phyloP scores from a whole-genome alignment of 257 asterid genomes.

The Primulina huaijiensis region DNA sequence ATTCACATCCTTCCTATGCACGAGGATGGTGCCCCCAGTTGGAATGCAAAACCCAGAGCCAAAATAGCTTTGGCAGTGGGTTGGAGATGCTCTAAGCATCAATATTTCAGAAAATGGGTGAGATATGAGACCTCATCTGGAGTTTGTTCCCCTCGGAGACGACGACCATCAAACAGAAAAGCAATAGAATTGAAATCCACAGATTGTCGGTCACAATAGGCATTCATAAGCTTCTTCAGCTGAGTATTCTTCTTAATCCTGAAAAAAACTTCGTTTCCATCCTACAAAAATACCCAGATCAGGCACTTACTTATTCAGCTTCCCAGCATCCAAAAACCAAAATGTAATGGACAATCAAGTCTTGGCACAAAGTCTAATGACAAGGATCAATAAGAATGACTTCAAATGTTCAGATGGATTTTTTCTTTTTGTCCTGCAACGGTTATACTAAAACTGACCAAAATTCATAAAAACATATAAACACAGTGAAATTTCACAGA shows the following conservation, averaged over 20 bases:
- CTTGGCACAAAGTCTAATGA: too few relatives aligned
- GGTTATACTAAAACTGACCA: background rate
- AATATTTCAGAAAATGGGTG: background rate
- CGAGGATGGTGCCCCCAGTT: too few relatives aligned
- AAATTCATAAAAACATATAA: too few relatives aligned
- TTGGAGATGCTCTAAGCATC: background rate
- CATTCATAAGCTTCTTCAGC: constrained; percentile 44
- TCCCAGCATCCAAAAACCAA: background rate
- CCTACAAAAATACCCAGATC: constrained; percentile 23
- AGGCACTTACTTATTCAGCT: background rate
- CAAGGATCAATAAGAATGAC: too few relatives aligned
- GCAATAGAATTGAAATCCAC: constrained; percentile 36
- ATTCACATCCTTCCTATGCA: too few relatives aligned
- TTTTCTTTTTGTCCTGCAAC: background rate
- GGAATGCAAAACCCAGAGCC: too few relatives aligned
- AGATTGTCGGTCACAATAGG: constrained; percentile 40
- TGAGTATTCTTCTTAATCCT: constrained; percentile 39
- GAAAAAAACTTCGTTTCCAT: constrained; percentile 41
- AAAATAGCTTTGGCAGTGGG: background rate
- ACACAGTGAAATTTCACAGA: background rate
- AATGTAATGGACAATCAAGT: background rate
- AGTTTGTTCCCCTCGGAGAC: constrained; percentile 35
- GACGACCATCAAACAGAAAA: constrained; percentile 42
- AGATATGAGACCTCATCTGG: constrained; percentile 37
- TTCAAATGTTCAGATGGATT: too few relatives aligned